Evolutionary conservation across 2,329 filamentous ascomycete genomes (phyloP).

Genomic region (Aspergillus jensenii): DNA sequence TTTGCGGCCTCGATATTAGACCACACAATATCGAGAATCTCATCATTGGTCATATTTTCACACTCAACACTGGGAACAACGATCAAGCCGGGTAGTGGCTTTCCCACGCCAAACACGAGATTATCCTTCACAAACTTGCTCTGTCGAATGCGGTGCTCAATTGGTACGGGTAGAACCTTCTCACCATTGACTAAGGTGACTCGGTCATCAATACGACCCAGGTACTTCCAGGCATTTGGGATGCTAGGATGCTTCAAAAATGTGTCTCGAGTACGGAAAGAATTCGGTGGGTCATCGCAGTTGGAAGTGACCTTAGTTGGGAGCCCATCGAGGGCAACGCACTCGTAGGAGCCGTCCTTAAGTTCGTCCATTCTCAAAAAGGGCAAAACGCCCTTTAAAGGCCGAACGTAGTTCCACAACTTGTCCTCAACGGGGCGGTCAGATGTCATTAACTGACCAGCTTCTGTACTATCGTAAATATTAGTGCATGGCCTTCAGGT

Average conservation of each 20-base stretch:
- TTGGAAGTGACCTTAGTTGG: conserved; percentile 47
- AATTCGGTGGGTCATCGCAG: conserved; percentile 49
- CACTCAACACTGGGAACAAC: conserved; percentile 52
- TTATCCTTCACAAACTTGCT: conserved; percentile 54
- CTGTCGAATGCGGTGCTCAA: conserved; percentile 55
- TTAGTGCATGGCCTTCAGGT: not conserved
- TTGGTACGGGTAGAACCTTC: conserved; percentile 47
- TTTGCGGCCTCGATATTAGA: conserved; percentile 40
- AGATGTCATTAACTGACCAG: conserved; percentile 62
- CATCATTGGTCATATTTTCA: conserved; percentile 39
- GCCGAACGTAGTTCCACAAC: conserved; percentile 61
- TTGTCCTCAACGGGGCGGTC: conserved; percentile 54
- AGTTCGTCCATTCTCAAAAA: conserved; percentile 44
- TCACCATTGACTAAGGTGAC: conserved; percentile 50
- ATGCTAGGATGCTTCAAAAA: conserved; percentile 47
- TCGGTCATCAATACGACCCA: conserved; percentile 44
- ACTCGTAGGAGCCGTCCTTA: conserved; percentile 40
- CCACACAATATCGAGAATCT: conserved; percentile 47
- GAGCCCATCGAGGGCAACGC: conserved; percentile 35
- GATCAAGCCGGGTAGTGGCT: conserved; percentile 54
- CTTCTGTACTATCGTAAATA: conserved; percentile 48
- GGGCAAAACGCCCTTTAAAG: conserved; percentile 39
- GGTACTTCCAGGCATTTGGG: conserved; percentile 46
- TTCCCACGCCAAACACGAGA: conserved; percentile 57
- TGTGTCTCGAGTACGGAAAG: conserved; percentile 59